Evolutionary conservation across 345 rosid genomes (phyloP).

Genomic region (Euphorbia tirucalli): DNA sequence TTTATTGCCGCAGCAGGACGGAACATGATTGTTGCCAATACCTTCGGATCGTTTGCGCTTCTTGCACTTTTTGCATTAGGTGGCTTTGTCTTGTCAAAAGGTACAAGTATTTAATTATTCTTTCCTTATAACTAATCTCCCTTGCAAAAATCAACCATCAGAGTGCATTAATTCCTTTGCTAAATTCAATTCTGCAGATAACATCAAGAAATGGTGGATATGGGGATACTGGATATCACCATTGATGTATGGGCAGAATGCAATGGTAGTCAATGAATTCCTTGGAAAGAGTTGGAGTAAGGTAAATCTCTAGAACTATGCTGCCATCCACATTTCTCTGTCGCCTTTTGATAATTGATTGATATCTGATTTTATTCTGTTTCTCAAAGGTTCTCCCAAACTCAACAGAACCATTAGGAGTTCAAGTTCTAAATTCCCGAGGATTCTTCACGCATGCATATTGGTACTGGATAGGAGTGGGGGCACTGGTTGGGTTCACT

Average conservation of each 20-base stretch:
- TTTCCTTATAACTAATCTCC: no score
- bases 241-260: constrained; percentile 18
- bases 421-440: constrained; percentile 43
- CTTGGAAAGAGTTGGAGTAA: constrained; percentile 17
- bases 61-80: constrained; percentile 53
- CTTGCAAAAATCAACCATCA: not conserved
- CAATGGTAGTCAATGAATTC: constrained; percentile 13
- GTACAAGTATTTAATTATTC: constrained; percentile 29
- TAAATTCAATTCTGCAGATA: constrained; percentile 1
- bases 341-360: not conserved
- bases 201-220: constrained; percentile 22
- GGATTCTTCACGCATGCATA: constrained; percentile 45
- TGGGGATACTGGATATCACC: constrained; percentile 24
- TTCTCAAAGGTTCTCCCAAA: constrained; percentile 21
- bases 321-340: not conserved
- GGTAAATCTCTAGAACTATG: constrained; percentile 5
- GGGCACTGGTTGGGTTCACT: constrained; percentile 44
- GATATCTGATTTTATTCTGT: not conserved
- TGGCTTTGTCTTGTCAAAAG: constrained; percentile 66
- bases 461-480: constrained; percentile 72
- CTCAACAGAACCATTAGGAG: constrained; percentile 39
- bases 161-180: not conserved
- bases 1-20: constrained; percentile 54
- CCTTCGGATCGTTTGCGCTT: constrained; percentile 60
- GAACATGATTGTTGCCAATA: constrained; percentile 53